phyloP scores from a whole-genome alignment of 176 grass and related monocot genomes.

The Oryza longistaminata region DNA sequence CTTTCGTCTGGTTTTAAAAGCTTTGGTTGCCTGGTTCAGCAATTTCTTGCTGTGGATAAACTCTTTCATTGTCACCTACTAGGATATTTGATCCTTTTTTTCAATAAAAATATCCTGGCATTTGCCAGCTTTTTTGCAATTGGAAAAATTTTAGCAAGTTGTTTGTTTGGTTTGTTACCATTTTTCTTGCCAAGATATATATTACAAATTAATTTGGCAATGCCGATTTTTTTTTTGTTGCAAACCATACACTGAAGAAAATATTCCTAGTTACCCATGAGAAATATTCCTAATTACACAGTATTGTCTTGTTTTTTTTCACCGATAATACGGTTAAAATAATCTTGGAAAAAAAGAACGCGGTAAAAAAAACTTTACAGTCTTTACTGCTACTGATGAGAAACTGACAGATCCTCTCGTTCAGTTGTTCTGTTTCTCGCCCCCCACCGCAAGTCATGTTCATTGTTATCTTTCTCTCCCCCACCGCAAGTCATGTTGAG shows the following conservation, averaged over 20 bases:
- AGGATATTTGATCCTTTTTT: conserved; percentile 7
- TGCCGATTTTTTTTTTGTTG: too few relatives aligned
- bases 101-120: not conserved
- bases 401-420: not conserved
- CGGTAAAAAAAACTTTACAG: not conserved
- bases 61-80: not conserved
- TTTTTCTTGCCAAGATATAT: too few relatives aligned
- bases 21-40: not conserved
- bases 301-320: not conserved
- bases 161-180: too few relatives aligned
- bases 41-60: not conserved
- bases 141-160: too few relatives aligned
- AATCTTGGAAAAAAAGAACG: too few relatives aligned
- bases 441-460: not conserved
- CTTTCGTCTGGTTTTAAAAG: conserved; percentile 33
- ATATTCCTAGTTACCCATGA: not conserved
- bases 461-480: not conserved
- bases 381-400: not conserved
- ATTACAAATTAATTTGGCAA: too few relatives aligned
- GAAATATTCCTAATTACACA: not conserved
- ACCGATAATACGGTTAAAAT: not conserved
- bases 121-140: too few relatives aligned
- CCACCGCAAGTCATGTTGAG: not conserved
- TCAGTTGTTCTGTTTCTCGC: not conserved
- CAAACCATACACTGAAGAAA: not conserved